Conservation (phyloP, 441 rosid genomes). For the Lagerstroemia fauriei region DNA sequence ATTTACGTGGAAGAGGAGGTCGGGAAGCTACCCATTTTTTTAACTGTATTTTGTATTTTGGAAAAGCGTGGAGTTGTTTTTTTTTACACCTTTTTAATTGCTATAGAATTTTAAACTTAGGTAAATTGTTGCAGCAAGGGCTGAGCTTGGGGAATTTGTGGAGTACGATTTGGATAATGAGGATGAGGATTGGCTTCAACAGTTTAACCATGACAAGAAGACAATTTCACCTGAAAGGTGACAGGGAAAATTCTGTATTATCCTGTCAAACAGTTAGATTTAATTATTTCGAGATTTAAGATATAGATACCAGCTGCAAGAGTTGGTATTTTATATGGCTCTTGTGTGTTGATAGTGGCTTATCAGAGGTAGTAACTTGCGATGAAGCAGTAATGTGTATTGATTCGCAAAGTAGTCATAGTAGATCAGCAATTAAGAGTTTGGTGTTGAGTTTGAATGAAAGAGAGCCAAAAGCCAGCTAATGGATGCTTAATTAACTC, state of each 20-base stretch:
- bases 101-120: slow-evolving; percentile 16
- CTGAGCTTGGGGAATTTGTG: slow-evolving; percentile 92
- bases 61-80: neutral
- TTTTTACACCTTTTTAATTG: neutral
- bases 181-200: slow-evolving; percentile 92
- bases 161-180: slow-evolving; percentile 97
- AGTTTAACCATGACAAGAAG: slow-evolving; percentile 55
- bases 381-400: neutral
- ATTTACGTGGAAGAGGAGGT: slow-evolving; percentile 97
- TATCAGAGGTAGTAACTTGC: neutral
- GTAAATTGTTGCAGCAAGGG: slow-evolving; percentile 59
- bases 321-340: neutral
- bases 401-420: neutral
- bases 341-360: neutral
- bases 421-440: neutral
- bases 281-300: neutral
- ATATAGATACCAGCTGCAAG: neutral
- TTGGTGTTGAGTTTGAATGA: neutral
- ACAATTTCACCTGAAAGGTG: slow-evolving; percentile 74
- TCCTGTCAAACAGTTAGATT: neutral
- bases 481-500: neutral
- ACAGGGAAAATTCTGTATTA: neutral
- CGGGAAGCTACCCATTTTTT: slow-evolving; percentile 17
- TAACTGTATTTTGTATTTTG: neutral
- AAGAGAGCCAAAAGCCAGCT: neutral